A percentile compares a stretch with the other conserved stretches of the same genome.
phyloP scores from a whole-genome alignment of 495 filamentous ascomycete species.

The Talaromyces proteolyticus region DNA sequence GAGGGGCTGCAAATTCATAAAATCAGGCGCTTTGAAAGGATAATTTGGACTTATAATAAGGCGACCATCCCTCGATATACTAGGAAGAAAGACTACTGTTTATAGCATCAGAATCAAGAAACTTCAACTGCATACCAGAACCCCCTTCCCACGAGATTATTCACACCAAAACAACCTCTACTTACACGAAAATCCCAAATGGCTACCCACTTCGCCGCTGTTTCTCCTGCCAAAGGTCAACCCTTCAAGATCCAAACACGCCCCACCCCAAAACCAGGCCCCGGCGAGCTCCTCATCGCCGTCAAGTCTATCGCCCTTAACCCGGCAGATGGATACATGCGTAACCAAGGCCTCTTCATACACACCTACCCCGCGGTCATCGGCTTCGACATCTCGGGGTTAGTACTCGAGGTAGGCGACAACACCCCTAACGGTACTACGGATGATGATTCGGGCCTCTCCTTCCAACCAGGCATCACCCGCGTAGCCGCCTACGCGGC shows the following conservation, averaged over 20 bases:
- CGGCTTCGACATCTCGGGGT: slow-evolving; percentile 41
- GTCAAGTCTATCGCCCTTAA: slow-evolving; percentile 47
- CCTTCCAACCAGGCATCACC: slow-evolving; percentile 29
- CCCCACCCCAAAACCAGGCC: slow-evolving; percentile 35
- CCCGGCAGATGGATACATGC: slow-evolving; percentile 34
- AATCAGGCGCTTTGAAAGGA: no score
- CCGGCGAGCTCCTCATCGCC: slow-evolving; percentile 40
- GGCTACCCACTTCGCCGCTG: slow-evolving; percentile 36
- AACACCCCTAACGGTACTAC: slow-evolving; percentile 23
- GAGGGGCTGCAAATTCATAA: no score
- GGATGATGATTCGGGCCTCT: slow-evolving; percentile 1
- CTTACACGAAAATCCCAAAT: no score
- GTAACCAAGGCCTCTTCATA: slow-evolving; percentile 33
- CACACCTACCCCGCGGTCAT: slow-evolving; percentile 35
- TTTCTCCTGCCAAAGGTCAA: slow-evolving; percentile 22
- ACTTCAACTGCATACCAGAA: slow-evolving; percentile 8
- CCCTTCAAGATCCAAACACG: slow-evolving; percentile 28
- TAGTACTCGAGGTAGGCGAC: slow-evolving; percentile 36
- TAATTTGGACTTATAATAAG: no score
- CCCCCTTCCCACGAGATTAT: no score
- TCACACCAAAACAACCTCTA: no score
- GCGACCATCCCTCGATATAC: slow-evolving; percentile 3
- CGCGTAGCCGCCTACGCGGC: slow-evolving; percentile 37
- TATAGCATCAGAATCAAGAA: no score
- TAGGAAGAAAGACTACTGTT: background rate